A percentile compares a stretch with the other conserved stretches of the same genome.
Evolutionary conservation across 2,329 filamentous ascomycete species (phyloP).

Genomic region (Catunica adiposa): DNA sequence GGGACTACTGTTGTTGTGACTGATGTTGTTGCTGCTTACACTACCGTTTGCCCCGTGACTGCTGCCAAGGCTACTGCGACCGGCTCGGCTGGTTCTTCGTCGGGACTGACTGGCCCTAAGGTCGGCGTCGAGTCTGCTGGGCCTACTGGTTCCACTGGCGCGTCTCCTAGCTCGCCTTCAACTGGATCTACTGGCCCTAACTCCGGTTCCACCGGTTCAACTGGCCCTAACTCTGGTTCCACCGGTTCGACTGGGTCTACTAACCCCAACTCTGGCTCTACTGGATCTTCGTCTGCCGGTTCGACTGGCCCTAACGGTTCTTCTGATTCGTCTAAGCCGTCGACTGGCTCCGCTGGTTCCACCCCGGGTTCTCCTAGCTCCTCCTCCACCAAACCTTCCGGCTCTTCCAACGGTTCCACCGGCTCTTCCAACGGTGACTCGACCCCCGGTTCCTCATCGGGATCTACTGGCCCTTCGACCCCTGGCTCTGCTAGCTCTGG

Average conservation of each 20-base stretch:
- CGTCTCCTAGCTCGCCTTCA: neutral
- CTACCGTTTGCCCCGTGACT: conserved; percentile 30
- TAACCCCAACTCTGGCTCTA: neutral
- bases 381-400: neutral
- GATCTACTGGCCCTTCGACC: no score
- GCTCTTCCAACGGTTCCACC: neutral
- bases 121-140: neutral
- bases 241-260: neutral
- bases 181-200: conserved; percentile 13
- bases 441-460: no score
- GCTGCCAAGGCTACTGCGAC: conserved; percentile 18
- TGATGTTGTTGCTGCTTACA: conserved; percentile 25
- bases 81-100: neutral
- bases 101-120: neutral
- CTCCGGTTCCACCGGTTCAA: neutral
- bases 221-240: neutral
- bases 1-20: conserved; percentile 23
- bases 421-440: no score
- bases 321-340: no score
- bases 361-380: neutral
- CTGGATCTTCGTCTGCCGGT: conserved; percentile 3
- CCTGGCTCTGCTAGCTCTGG: no score
- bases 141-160: neutral
- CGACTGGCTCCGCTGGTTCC: no score
- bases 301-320: conserved; percentile 1